Conservation (phyloP, 2,329 filamentous ascomycete species). For the Xylaria sp. region DNA sequence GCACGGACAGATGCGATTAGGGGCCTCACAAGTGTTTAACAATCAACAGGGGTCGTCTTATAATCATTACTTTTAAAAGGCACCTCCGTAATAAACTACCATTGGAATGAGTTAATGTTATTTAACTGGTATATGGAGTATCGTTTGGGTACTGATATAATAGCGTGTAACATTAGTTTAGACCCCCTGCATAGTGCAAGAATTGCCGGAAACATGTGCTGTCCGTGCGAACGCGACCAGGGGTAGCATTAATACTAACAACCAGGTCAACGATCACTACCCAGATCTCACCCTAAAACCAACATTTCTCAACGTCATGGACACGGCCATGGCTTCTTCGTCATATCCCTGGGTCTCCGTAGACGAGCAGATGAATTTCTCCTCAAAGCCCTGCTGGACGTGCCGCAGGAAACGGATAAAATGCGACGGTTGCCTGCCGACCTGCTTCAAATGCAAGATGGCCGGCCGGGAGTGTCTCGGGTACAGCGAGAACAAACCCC, state of each 20-base stretch:
- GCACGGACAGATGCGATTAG: too few relatives aligned
- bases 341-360: background rate
- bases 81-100: too few relatives aligned
- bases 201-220: too few relatives aligned
- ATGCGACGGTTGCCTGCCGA: slow-evolving; percentile 9
- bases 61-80: too few relatives aligned
- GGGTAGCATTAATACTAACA: background rate
- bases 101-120: too few relatives aligned
- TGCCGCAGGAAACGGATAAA: slow-evolving; percentile 8
- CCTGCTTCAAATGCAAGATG: slow-evolving; percentile 10
- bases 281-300: background rate
- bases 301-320: too few relatives aligned
- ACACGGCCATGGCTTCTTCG: background rate
- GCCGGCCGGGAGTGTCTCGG: slow-evolving; percentile 4
- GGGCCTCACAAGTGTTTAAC: too few relatives aligned
- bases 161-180: too few relatives aligned
- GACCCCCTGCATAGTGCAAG: too few relatives aligned
- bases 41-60: too few relatives aligned
- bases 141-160: too few relatives aligned
- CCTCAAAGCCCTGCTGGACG: slow-evolving; percentile 3
- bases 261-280: background rate
- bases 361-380: slow-evolving; percentile 6
- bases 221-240: background rate
- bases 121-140: too few relatives aligned
- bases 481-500: slow-evolving; percentile 3